phyloP scores from a whole-genome alignment of 495 filamentous ascomycete genomes.

The Bacidia rubella region DNA sequence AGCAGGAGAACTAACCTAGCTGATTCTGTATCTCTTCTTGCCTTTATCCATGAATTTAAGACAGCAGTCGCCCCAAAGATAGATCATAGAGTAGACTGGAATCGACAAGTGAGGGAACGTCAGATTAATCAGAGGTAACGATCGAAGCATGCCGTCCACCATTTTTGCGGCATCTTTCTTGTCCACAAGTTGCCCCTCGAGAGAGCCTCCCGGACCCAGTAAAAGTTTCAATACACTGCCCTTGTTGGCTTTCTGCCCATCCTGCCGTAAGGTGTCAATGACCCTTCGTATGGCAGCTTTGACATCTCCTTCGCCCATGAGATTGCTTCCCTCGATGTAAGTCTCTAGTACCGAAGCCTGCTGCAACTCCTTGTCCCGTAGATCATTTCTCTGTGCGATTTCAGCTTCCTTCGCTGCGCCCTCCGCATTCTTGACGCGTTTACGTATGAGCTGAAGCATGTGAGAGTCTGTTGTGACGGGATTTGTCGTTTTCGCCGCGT shows the following conservation, averaged over 20 bases:
- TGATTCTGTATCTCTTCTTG: background rate
- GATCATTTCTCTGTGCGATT: constrained; percentile 36
- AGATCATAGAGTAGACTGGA: background rate
- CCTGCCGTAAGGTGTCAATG: constrained; percentile 30
- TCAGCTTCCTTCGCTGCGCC: constrained; percentile 40
- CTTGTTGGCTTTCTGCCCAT: constrained; percentile 29
- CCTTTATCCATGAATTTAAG: background rate
- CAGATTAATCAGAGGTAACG: background rate
- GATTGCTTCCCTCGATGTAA: constrained; percentile 41
- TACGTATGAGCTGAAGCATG: constrained; percentile 44
- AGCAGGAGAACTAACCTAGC: background rate
- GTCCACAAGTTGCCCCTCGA: constrained; percentile 42
- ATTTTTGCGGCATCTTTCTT: constrained; percentile 33
- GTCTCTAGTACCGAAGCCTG: constrained; percentile 43
- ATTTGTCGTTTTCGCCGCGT: constrained; percentile 43
- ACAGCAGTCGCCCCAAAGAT: background rate
- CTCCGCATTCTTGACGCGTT: constrained; percentile 34
- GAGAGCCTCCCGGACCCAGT: constrained; percentile 31
- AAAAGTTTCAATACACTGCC: constrained; percentile 37
- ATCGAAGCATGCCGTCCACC: constrained; percentile 16
- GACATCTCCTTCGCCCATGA: constrained; percentile 36
- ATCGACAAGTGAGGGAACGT: background rate
- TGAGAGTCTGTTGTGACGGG: constrained; percentile 46
- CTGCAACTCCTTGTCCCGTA: constrained; percentile 43
- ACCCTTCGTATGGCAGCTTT: constrained; percentile 30